phyloP scores from a whole-genome alignment of 495 filamentous ascomycete genomes.

The Chaetomium fimeti region DNA sequence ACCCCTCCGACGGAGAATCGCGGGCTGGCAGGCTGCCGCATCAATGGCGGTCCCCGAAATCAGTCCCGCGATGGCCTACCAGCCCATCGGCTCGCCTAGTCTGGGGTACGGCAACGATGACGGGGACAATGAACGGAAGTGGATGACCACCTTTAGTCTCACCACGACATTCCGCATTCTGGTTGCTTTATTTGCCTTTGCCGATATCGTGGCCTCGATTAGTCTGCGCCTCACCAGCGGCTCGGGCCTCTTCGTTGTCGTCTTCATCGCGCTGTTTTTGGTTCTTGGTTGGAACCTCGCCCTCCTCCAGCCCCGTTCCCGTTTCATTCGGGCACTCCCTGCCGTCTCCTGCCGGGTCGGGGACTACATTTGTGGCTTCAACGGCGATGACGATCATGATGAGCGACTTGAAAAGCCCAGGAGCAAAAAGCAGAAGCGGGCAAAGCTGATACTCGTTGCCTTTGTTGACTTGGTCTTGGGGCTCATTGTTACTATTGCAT shows the following conservation, averaged over 20 bases:
- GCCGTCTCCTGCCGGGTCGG: conserved; percentile 19
- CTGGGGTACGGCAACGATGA: not conserved
- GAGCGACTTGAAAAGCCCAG: not conserved
- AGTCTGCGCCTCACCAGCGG: not conserved
- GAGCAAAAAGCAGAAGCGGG: not conserved
- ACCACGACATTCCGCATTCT: not conserved
- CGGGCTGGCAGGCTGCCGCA: not conserved
- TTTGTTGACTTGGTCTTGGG: conserved; percentile 19
- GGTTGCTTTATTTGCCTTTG: conserved; percentile 7
- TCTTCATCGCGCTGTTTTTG: conserved; percentile 13
- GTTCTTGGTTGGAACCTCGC: conserved; percentile 17
- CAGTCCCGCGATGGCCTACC: conserved; percentile 16
- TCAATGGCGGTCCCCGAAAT: not conserved
- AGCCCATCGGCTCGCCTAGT: conserved; percentile 1
- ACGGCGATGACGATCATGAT: not conserved
- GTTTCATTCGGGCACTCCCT: conserved; percentile 5
- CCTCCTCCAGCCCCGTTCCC: not conserved
- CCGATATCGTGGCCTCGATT: conserved; percentile 17
- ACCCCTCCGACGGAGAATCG: not conserved
- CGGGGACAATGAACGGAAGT: not conserved
- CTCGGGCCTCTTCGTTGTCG: not conserved
- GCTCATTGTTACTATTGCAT: conserved; percentile 8
- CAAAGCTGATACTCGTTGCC: not conserved
- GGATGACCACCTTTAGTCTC: conserved; percentile 5
- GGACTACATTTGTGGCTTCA: conserved; percentile 12